A percentile compares a stretch with the other conserved stretches of the same genome.
Conservation (phyloP, 2,329 filamentous ascomycete genomes). For the Periglandula ipomoeae region DNA sequence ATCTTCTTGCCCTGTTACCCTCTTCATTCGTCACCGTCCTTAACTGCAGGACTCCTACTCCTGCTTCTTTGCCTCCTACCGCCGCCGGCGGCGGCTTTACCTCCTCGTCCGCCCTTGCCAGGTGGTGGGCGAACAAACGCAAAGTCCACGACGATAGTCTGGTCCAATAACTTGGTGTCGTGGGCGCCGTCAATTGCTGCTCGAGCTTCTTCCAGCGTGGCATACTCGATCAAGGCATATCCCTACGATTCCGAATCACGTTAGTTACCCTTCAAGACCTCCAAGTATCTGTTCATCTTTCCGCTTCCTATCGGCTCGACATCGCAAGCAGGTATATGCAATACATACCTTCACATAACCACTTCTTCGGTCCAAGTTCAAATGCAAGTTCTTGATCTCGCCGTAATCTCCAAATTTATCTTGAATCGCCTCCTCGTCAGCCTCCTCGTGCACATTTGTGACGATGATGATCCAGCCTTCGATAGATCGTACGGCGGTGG, state of each 20-base stretch:
- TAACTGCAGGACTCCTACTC: constrained; percentile 37
- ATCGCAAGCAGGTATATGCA: too few relatives aligned
- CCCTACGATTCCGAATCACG: constrained; percentile 52
- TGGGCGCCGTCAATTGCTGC: constrained; percentile 78
- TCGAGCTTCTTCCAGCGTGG: constrained; percentile 67
- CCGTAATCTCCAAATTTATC: constrained; percentile 78
- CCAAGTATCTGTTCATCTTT: too few relatives aligned
- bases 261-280: too few relatives aligned
- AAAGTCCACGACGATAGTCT: constrained; percentile 74
- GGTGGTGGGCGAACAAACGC: constrained; percentile 76
- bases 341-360: constrained; percentile 71
- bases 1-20: background rate
- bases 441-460: constrained; percentile 82
- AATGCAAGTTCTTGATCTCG: constrained; percentile 78
- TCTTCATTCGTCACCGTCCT: constrained; percentile 22
- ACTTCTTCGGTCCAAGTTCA: constrained; percentile 73
- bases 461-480: constrained; percentile 85
- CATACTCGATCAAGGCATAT: constrained; percentile 78
- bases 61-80: constrained; percentile 35
- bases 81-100: constrained; percentile 24
- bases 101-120: constrained; percentile 30
- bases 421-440: constrained; percentile 72
- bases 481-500: constrained; percentile 75
- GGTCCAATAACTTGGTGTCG: constrained; percentile 67
- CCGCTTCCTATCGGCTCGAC: too few relatives aligned